Evolutionary conservation across 768 basidiomycete genomes (phyloP), one percentile per base, ranked within the genome.

Genomic region (Glaciozyma martinii): DNA sequence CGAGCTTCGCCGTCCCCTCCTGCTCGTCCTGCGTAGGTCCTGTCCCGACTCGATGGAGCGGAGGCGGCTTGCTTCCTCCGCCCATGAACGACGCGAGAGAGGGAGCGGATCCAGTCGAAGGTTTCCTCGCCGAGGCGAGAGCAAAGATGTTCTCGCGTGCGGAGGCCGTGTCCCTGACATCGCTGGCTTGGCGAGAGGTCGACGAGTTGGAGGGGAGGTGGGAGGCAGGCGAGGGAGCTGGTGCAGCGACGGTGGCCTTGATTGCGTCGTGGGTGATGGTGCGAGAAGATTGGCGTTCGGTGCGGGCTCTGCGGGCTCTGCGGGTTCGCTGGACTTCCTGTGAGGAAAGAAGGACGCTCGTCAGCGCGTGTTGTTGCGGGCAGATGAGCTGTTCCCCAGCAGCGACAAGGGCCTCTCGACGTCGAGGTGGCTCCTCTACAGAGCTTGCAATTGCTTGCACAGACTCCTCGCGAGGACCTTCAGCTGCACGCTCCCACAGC

Each of bases 41-140:
- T 12, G 27, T 32, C 9, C 57, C 57, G 23, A 70, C 50, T 8
- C 57, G 53, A 54, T 70, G 68, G 0, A 63, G 43, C 6, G 65
- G 37, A 15, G 58, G 58, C 1, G 60, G 52, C 21, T 30, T 32
- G 2, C 29, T 18, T 0, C 62, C 65, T 6, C 65, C 65, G 37
- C 68, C 68, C 65, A 70, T 66, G 65, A 70, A 64, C 42, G 50
- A 50, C 9, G 68, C 68, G 42, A 70, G 63, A 3, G 65, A 66
- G 16, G 65, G 62, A 6, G 37, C 37, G 7, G 37, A 40, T 40
- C 37, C 59, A 15, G 23, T 18, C 27, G 19, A 6, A 1, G 1
- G 52, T 15, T 32, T 18, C 27, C 3, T 19, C 44, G 18, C n/a
- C 27, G 37, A 43, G 5, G 60, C 52, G 62, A 70, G 68, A 32